A percentile compares a stretch with the other conserved stretches of the same genome.
phyloP scores from a whole-genome alignment of 768 basidiomycete genomes.

The Naganishia kalamii region DNA sequence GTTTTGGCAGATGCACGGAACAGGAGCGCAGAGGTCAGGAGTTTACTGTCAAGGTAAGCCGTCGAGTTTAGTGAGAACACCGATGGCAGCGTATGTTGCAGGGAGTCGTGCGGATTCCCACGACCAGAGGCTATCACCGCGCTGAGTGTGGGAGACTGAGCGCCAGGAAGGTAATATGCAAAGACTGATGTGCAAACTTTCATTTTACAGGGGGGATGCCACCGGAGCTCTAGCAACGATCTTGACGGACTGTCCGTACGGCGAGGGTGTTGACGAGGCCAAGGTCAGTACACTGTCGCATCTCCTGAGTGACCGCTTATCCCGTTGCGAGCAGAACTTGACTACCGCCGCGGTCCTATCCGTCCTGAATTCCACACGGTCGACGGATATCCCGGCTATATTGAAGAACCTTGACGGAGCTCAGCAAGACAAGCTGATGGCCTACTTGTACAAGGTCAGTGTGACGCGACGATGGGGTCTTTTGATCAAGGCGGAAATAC shows the following conservation, averaged over 20 bases:
- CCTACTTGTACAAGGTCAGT: constrained; percentile 79
- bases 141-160: too few relatives aligned
- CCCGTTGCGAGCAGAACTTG: constrained; percentile 54
- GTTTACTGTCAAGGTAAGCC: constrained; percentile 65
- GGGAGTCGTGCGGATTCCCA: too few relatives aligned
- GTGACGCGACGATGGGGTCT: too few relatives aligned
- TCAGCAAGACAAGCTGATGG: constrained; percentile 77
- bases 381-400: constrained; percentile 70
- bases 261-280: constrained; percentile 76
- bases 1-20: constrained; percentile 70
- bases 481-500: background rate
- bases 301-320: background rate
- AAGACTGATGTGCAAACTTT: background rate
- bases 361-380: constrained; percentile 88
- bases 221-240: constrained; percentile 63
- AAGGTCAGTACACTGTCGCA: constrained; percentile 56
- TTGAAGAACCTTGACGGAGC: constrained; percentile 57
- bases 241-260: constrained; percentile 79
- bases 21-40: constrained; percentile 65
- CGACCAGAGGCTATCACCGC: too few relatives aligned
- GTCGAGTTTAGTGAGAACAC: too few relatives aligned
- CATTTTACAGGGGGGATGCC: constrained; percentile 61
- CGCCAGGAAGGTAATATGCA: background rate
- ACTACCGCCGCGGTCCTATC: constrained; percentile 74
- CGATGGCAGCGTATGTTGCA: too few relatives aligned